A percentile compares a stretch with the other conserved stretches of the same genome.
phyloP scores from a whole-genome alignment of 2,329 filamentous ascomycete species.

The Phaeosphaeria sp. region DNA sequence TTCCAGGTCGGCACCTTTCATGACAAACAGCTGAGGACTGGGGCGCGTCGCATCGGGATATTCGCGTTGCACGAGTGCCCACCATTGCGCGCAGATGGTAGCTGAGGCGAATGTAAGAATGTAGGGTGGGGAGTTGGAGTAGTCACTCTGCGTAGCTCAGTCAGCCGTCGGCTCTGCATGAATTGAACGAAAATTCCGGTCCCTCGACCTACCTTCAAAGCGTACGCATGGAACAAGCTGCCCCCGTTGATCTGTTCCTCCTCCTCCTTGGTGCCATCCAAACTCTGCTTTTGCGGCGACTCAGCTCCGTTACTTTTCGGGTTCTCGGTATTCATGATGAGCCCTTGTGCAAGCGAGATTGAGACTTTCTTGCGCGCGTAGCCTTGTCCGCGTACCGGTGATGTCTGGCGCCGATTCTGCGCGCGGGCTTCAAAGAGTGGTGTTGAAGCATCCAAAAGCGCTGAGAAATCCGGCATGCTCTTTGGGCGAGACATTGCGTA shows the following conservation, averaged over 20 bases:
- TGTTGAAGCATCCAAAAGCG: slow-evolving; percentile 38
- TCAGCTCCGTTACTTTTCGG: slow-evolving; percentile 15
- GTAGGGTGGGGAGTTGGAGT: slow-evolving; percentile 39
- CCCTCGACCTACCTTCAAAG: slow-evolving; percentile 34
- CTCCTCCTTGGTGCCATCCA: slow-evolving; percentile 11
- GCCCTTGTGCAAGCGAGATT: slow-evolving; percentile 44
- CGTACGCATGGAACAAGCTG: slow-evolving; percentile 46
- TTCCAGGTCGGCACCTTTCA: slow-evolving; percentile 44
- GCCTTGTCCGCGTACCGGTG: slow-evolving; percentile 26
- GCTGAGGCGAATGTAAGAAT: slow-evolving; percentile 44
- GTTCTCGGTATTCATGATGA: slow-evolving; percentile 43
- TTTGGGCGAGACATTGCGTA: slow-evolving; percentile 37
- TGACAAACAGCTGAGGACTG: slow-evolving; percentile 43
- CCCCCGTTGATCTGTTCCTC: slow-evolving; percentile 18
- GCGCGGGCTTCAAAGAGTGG: slow-evolving; percentile 32
- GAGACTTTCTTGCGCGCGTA: slow-evolving; percentile 38
- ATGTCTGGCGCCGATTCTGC: slow-evolving; percentile 27
- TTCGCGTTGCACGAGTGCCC: slow-evolving; percentile 39
- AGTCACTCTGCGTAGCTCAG: slow-evolving; percentile 31
- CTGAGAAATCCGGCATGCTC: slow-evolving; percentile 45
- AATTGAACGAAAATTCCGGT: not conserved
- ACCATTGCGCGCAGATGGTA: slow-evolving; percentile 42
- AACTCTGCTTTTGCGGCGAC: slow-evolving; percentile 25
- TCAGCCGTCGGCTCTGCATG: slow-evolving; percentile 12
- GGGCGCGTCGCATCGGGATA: slow-evolving; percentile 39